Base-by-base conservation (phyloP, 108 stramenopile species). In the Conticribra weissflogii region DNA sequence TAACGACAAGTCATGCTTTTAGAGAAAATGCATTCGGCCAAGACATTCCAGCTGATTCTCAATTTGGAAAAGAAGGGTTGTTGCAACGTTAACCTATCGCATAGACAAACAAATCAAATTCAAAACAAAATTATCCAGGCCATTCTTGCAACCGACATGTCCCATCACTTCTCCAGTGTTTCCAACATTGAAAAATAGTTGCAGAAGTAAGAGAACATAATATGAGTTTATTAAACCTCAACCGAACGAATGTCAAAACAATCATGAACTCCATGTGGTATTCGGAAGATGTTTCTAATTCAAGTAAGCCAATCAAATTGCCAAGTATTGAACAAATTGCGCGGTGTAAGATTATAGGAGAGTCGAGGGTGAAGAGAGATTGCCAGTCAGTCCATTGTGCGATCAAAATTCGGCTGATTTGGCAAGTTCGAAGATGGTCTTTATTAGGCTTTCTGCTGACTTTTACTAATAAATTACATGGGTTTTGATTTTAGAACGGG, bases 91-190 rank as follows among this genome's bases (percentile, higher is more conserved):
- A 68, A 68, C 27, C 57, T 58, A 30, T 55, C 60, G 2, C 31
- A 41, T 12, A 44, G 53, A 14, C 76, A 85, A 44, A 41, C 50
- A 14, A 22, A 61, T 1, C 4, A 23, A 23, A 85, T 86, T 9
- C 83, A 93, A 21, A 28, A 33, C 15, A 63, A 84, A 46, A 82
- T 93, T 56, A 86, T 92, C 29, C 52, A 58, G n/a, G 75, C 84
- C 17, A 83, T 96, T 48, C 63, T 96, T 24, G 85, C 85, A 31
- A 96, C 95, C 22, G 93, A 96, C 67, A 96, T 96, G 93, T 51
- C 81, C 17, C 67, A 65, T 57, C 95, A 96, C 68, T 91, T 92
- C 61, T 59, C 68, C 24, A 25, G 3, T 1, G 62, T 78, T 22
- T 59, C 59, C 18, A 51, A 34, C 16, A 68, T 66, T 12, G 76